These are phyloP conservation scores for Ogataea pilisensis DNA, from an alignment of 805 yeast genomes.

Conservation along the genomic window DNA sequence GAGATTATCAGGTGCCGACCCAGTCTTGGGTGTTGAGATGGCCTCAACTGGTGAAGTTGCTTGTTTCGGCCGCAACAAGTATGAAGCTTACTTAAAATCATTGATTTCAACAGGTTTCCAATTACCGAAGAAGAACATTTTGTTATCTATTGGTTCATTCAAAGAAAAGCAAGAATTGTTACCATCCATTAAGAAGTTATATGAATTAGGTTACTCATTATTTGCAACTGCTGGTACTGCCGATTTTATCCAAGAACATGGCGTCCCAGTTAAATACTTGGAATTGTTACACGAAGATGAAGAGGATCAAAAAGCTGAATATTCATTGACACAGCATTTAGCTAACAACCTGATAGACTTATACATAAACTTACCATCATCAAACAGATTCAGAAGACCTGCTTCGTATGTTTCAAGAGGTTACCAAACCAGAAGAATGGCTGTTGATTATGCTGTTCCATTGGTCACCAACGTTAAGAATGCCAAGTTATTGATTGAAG, in stretches of 20 bases:
- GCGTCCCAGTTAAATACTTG: constrained; percentile 88
- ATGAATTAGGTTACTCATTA: constrained; percentile 80
- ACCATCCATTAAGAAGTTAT: constrained; percentile 77
- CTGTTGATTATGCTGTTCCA: constrained; percentile 97
- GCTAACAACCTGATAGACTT: constrained; percentile 95
- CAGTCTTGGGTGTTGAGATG: constrained; percentile 97
- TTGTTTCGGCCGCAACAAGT: constrained; percentile 90
- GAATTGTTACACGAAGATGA: constrained; percentile 74
- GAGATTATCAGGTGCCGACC: constrained; percentile 96
- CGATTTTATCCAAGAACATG: constrained; percentile 94
- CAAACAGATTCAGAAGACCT: constrained; percentile 97
- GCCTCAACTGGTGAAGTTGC: constrained; percentile 99
- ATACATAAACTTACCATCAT: constrained; percentile 93
- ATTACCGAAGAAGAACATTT: constrained; percentile 89
- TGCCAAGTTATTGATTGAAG: constrained; percentile 94
- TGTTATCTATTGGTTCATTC: constrained; percentile 92
- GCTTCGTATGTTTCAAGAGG: constrained; percentile 98
- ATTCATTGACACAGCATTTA: constrained; percentile 92
- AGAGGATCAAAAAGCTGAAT: constrained; percentile 83
- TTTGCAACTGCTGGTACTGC: constrained; percentile 99
- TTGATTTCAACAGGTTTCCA: constrained; percentile 93
- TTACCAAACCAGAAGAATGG: constrained; percentile 98
- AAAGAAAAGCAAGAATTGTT: constrained; percentile 92
- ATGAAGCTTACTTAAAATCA: constrained; percentile 95
- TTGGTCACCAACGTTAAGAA: constrained; percentile 95